Conservation (phyloP, 495 filamentous ascomycete species). For the Talaromyces liani region DNA sequence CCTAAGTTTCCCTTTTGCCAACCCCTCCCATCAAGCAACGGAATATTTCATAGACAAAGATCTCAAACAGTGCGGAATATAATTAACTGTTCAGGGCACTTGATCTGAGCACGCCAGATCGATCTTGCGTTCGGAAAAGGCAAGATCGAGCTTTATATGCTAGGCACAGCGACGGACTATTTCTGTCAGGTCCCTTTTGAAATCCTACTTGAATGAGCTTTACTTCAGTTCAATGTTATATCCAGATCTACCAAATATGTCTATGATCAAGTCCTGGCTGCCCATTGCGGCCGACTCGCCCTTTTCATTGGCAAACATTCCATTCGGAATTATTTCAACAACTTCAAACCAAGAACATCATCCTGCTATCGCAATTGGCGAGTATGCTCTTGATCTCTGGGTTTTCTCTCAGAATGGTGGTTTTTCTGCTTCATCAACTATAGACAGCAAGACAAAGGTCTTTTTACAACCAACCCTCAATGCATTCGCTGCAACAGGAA, state of each 20-base stretch:
- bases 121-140: not conserved
- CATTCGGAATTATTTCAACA: slow-evolving; percentile 81
- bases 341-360: slow-evolving; percentile 42
- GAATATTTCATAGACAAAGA: not conserved
- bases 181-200: not conserved
- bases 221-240: not conserved
- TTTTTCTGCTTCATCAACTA: slow-evolving; percentile 54
- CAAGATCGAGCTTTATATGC: too few species aligned
- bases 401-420: slow-evolving; percentile 51
- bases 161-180: too few species aligned
- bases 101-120: not conserved
- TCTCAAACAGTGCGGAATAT: not conserved
- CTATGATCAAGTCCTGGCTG: slow-evolving; percentile 45
- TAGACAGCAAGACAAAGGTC: slow-evolving; percentile 52
- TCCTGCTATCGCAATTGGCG: slow-evolving; percentile 69
- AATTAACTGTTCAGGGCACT: not conserved
- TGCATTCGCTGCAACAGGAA: slow-evolving; percentile 71
- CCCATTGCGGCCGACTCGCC: slow-evolving; percentile 53
- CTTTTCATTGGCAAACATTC: slow-evolving; percentile 87
- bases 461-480: slow-evolving; percentile 62
- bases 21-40: not conserved
- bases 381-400: slow-evolving; percentile 68
- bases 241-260: not conserved
- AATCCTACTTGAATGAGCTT: not conserved
- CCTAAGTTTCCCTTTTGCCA: not conserved